Evolutionary conservation across 768 basidiomycete species (phyloP), one percentile per base, ranked within the genome.

Genomic region (Tricholoma bakamatsutake): DNA sequence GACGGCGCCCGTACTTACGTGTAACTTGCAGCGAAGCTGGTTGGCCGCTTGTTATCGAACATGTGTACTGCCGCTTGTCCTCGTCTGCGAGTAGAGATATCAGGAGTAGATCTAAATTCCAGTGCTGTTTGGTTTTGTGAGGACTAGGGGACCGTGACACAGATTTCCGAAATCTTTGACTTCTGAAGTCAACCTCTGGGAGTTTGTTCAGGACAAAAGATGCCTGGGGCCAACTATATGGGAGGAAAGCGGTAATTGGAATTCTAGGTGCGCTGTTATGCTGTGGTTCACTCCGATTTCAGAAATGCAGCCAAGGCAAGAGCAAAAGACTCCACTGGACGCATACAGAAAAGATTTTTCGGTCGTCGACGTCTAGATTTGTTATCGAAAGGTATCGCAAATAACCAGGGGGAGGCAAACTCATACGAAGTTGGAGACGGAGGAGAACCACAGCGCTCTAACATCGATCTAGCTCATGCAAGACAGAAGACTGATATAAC

Each of bases 191-290:
- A 7, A 31, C 31, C 5, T 31, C 31, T 7, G 6, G 6, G 6
- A 7, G 10, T 31, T 7, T 7, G 1, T 31, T 31, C 13, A 42
- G 40, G 24, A 39, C 24, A 18, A 13, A 60, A 5, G 51, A 85
- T 87, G 85, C 70, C 71, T 18, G 86, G 87, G 5, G 87, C 85
- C 30, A 88, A 88, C 61, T 88, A 88, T 58, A 88, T 86, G 85
- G 87, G 87, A 21, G 87, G 87, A 11, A 85, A 80, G 71, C 76
- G 83, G 86, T 84, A 48, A 34, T 67, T 17, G 2, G 12, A 8
- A 11, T 9, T 5, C 10, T 33, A 15, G 12, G 7, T 18, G 10
- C 11, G 9, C 17, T 40, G 24, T 28, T 8, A 18, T 18, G 12
- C 46, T 43, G 35, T 18, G 30, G 21, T 47, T 53, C 18, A 49